Percentiles rank a stretch among this genome's conserved stretches.
phyloP scores from a whole-genome alignment of 2,329 filamentous ascomycete species.

The Cladophialophora chaetospira region DNA sequence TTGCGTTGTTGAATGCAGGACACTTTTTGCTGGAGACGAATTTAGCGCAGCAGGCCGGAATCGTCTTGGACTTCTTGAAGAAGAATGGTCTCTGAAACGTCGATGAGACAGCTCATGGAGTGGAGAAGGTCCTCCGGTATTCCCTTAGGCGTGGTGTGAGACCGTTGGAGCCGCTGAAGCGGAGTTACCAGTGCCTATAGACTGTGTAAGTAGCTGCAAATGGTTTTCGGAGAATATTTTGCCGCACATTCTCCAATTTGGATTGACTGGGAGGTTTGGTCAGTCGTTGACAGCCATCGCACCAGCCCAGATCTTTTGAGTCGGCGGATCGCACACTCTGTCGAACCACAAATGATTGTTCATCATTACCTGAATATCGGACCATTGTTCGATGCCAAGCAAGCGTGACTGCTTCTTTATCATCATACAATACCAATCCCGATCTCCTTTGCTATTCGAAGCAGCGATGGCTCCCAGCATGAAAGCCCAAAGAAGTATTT shows the following conservation, averaged over 20 bases:
- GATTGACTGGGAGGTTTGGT: no score
- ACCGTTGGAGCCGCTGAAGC: no score
- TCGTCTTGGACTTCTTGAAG: constrained; percentile 41
- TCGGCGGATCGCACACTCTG: neutral
- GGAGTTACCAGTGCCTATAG: no score
- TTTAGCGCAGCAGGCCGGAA: constrained; percentile 38
- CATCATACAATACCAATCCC: neutral
- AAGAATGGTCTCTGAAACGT: constrained; percentile 4
- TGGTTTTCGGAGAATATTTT: no score
- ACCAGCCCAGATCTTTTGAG: neutral
- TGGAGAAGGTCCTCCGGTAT: no score
- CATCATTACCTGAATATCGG: neutral
- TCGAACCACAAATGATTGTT: neutral
- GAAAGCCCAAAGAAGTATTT: neutral
- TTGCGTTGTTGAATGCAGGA: constrained; percentile 56
- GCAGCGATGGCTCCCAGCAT: neutral
- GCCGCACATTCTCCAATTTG: no score
- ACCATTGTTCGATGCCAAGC: neutral
- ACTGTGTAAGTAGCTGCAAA: no score
- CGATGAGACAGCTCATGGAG: neutral
- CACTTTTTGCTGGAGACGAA: constrained; percentile 56
- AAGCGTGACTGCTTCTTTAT: neutral
- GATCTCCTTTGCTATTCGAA: neutral
- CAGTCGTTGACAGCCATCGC: neutral
- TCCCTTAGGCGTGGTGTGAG: no score